Evolutionary conservation across 768 basidiomycete species (phyloP).

Genomic region (Tephrocybe sp.): DNA sequence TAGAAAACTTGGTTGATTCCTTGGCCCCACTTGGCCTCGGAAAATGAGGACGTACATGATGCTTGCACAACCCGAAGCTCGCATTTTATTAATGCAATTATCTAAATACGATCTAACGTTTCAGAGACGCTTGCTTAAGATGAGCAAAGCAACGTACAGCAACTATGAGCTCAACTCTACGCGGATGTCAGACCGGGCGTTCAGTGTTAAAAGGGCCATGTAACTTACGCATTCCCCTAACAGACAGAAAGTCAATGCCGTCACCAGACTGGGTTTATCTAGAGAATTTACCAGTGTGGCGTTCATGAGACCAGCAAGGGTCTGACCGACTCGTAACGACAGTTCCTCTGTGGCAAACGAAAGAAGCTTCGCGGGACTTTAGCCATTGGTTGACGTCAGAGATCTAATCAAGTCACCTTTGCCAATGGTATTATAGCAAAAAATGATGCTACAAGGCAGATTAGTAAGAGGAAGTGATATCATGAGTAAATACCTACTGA

Average conservation of each 20-base stretch:
- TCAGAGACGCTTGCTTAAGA: not conserved
- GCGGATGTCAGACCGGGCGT: not conserved
- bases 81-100: constrained; percentile 49
- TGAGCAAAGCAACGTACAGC: constrained; percentile 49
- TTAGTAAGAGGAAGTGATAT: not conserved
- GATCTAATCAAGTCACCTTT: constrained; percentile 43
- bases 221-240: constrained; percentile 51
- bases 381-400: not conserved
- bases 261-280: constrained; percentile 5
- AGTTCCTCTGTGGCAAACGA: constrained; percentile 87
- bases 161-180: constrained; percentile 71
- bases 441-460: constrained; percentile 56
- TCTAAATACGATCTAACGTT: constrained; percentile 27
- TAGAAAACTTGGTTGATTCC: not conserved
- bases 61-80: constrained; percentile 79
- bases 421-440: constrained; percentile 84
- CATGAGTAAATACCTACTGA: constrained; percentile 49
- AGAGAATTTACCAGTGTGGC: constrained; percentile 65
- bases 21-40: not conserved
- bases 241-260: not conserved
- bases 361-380: constrained; percentile 47
- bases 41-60: constrained; percentile 54
- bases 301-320: constrained; percentile 81
- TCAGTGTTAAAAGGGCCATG: not conserved
- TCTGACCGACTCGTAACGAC: constrained; percentile 79